Percentiles rank a stretch among this genome's conserved stretches.
Conservation (phyloP, 1,139 yeast species). For the Yamadazyma triangularis region DNA sequence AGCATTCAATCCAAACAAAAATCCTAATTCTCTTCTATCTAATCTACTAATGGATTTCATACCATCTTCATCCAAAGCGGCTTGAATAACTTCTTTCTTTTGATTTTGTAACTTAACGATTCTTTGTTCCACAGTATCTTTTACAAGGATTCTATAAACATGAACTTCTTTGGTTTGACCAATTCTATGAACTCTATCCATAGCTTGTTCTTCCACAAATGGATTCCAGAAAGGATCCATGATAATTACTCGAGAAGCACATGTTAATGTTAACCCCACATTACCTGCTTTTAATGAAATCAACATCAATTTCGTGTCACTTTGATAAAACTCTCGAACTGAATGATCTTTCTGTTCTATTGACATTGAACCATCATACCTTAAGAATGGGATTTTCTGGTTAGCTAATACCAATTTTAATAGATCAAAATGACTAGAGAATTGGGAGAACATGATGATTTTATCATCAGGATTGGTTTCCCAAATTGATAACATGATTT, state of each 20-base stretch:
- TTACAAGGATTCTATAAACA: slow-evolving; percentile 66
- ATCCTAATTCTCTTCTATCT: slow-evolving; percentile 70
- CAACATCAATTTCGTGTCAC: slow-evolving; percentile 48
- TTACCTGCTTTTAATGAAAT: slow-evolving; percentile 88
- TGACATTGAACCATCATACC: slow-evolving; percentile 82
- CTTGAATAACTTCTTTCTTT: slow-evolving; percentile 71
- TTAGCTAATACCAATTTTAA: slow-evolving; percentile 53
- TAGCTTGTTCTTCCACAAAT: slow-evolving; percentile 92
- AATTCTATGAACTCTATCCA: slow-evolving; percentile 90
- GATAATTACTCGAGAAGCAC: slow-evolving; percentile 86
- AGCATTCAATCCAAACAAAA: slow-evolving; percentile 59
- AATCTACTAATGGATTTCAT: slow-evolving; percentile 61
- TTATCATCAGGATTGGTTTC: slow-evolving; percentile 50
- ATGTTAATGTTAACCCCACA: slow-evolving; percentile 86
- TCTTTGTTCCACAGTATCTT: slow-evolving; percentile 78
- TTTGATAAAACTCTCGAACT: slow-evolving; percentile 60
- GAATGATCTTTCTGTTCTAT: slow-evolving; percentile 59
- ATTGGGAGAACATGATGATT: slow-evolving; percentile 78
- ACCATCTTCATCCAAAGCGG: slow-evolving; percentile 72
- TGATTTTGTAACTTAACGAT: slow-evolving; percentile 70
- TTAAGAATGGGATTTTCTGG: slow-evolving; percentile 45
- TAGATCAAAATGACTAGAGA: slow-evolving; percentile 72
- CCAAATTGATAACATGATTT: slow-evolving; percentile 40
- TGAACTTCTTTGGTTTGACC: slow-evolving; percentile 77
- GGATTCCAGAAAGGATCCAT: slow-evolving; percentile 98